Evolutionary conservation across 2,329 filamentous ascomycete species (phyloP).

Genomic region (Neonectria punicea): DNA sequence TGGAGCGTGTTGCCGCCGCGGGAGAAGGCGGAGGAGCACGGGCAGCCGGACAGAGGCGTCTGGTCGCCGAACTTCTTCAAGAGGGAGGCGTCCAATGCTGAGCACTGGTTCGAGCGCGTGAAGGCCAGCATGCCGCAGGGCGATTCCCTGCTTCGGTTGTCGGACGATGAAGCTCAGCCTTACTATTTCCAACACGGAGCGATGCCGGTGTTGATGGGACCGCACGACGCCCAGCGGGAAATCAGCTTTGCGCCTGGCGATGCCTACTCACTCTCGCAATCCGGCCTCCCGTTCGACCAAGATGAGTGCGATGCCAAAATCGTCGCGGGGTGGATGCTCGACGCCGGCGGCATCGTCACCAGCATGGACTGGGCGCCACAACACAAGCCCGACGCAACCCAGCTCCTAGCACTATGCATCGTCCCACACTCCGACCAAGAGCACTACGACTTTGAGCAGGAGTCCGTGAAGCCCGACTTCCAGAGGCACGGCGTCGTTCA

Average conservation of each 20-base stretch:
- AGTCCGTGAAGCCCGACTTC: constrained; percentile 50
- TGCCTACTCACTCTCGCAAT: constrained; percentile 40
- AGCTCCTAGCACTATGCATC: constrained; percentile 63
- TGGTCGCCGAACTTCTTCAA: constrained; percentile 53
- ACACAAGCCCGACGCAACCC: constrained; percentile 48
- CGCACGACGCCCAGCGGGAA: constrained; percentile 45
- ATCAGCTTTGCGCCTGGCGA: constrained; percentile 43
- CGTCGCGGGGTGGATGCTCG: constrained; percentile 62
- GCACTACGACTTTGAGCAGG: constrained; percentile 51
- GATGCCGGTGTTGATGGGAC: constrained; percentile 50
- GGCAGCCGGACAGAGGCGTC: constrained; percentile 48
- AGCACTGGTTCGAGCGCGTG: constrained; percentile 44
- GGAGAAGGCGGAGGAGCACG: constrained; percentile 40
- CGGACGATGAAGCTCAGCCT: constrained; percentile 40
- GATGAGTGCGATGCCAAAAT: constrained; percentile 37
- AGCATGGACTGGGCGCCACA: constrained; percentile 64
- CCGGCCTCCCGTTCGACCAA: constrained; percentile 44
- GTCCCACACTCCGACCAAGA: constrained; percentile 63
- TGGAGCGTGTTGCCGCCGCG: constrained; percentile 54
- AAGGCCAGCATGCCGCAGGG: constrained; percentile 27
- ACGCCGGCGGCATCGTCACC: constrained; percentile 63
- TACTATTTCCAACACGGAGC: constrained; percentile 43
- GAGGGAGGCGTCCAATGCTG: constrained; percentile 47
- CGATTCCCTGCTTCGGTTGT: constrained; percentile 32
- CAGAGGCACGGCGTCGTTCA: constrained; percentile 61